A percentile compares a stretch with the other conserved stretches of the same genome.
Conservation (phyloP, 2,329 filamentous ascomycete species). For the Aspergillus pseudoviridinutans region DNA sequence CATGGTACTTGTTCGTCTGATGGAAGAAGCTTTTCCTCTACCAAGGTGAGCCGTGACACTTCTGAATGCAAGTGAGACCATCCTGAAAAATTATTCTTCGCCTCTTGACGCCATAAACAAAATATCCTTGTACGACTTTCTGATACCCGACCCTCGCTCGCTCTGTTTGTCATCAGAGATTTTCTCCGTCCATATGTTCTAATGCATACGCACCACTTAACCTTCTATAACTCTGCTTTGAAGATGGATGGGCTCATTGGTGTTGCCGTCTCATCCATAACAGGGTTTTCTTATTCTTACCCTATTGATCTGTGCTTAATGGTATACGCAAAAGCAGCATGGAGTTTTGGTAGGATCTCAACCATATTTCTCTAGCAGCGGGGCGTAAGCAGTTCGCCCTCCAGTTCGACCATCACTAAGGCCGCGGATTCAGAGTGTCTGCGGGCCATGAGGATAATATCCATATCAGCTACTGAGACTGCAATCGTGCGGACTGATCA, state of each 20-base stretch:
- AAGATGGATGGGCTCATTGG: slow-evolving; percentile 3
- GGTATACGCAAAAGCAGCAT: slow-evolving; percentile 15
- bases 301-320: slow-evolving; percentile 15
- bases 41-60: not conserved
- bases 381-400: slow-evolving; percentile 16
- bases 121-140: not conserved
- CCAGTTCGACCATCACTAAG: slow-evolving; percentile 4
- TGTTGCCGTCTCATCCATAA: slow-evolving; percentile 5
- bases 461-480: not conserved
- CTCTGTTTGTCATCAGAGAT: slow-evolving; percentile 3
- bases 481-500: not conserved
- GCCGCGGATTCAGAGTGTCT: not conserved
- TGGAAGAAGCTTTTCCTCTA: slow-evolving; percentile 3
- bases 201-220: slow-evolving; percentile 11
- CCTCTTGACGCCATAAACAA: not conserved
- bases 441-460: not conserved
- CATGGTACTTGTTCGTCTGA: not conserved
- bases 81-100: slow-evolving; percentile 1
- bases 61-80: slow-evolving; percentile 1
- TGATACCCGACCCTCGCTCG: slow-evolving; percentile 8
- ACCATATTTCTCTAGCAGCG: slow-evolving; percentile 2
- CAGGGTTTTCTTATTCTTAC: slow-evolving; percentile 5
- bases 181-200: slow-evolving; percentile 3
- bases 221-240: slow-evolving; percentile 5
- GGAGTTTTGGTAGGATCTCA: slow-evolving; percentile 12